Base-by-base conservation (phyloP, 768 basidiomycete genomes). In the Clavaria fumosa region DNA sequence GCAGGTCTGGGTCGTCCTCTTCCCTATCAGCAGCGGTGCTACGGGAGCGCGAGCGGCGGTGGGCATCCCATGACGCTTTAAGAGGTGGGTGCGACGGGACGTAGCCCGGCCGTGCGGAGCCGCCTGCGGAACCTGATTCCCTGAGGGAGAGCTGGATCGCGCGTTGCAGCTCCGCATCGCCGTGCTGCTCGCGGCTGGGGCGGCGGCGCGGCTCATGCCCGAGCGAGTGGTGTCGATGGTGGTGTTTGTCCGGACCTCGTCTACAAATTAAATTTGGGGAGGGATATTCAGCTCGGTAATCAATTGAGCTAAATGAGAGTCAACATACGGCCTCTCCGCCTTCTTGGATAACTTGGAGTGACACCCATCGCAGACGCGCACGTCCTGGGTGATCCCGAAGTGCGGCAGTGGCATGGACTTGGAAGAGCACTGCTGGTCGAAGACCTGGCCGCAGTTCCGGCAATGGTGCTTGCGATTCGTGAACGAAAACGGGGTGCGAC, bases 391-490 rank as follows among this genome's bases (percentile, higher is more conserved):
- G 46, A 99, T 90, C 7, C 95, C 95, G 49, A 86, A 93, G 53
- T 90, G 84, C 3, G 95, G 93, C 17, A 97, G 66, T 0, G 86
- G 63, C 56, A 86, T 72, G 2, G 68, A 61, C 56, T 88, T 83
- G 23, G 82, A 78, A 0, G 88, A 91, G 55, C 95, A 99, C 28
- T 74, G 68, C 38, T 91, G 88, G 58, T 96, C 93, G 51, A 95
- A 97, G 10, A 97, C 89, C 53, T 81, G 78, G 5, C 95, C 95
- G 58, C 95, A 99, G 55, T 96, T 96, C 10, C 95, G 75, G 53
- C 95, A 99, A 51, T 99, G 95, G 50, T 99, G 95, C 53, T 96
- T 96, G 35, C 95, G 72, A 53, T 97, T 97, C 21, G 90, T 95
- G 53, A 96, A 90, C 0, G 78, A 73, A 57, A 99, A 99, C 0